Percentiles rank a stretch among this genome's conserved stretches.
Evolutionary conservation across 2,329 filamentous ascomycete species (phyloP).

Genomic region (Verticillium nonalfalfae): DNA sequence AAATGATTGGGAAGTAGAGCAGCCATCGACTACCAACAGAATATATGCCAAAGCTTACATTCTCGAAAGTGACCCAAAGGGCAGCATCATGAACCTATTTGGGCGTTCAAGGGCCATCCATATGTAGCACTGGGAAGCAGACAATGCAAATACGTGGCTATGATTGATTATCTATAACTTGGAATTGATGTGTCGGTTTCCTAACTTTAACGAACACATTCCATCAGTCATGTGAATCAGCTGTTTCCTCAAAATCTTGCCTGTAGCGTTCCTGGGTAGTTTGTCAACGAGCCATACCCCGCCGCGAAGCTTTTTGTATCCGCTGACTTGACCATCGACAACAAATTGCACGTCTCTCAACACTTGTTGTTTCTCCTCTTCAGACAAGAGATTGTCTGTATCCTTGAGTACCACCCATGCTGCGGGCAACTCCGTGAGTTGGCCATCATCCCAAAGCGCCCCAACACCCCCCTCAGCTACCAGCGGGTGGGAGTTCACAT

Average conservation of each 20-base stretch:
- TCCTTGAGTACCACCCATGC: conserved; percentile 28
- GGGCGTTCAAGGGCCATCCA: too few relatives aligned
- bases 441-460: conserved; percentile 26
- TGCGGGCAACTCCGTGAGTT: conserved; percentile 29
- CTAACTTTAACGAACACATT: conserved; percentile 18
- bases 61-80: too few relatives aligned
- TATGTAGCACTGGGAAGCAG: too few relatives aligned
- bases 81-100: too few relatives aligned
- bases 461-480: conserved; percentile 27
- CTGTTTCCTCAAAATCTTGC: conserved; percentile 23
- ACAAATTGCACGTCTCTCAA: conserved; percentile 22
- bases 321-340: conserved; percentile 28
- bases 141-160: too few relatives aligned
- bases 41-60: too few relatives aligned
- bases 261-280: conserved; percentile 28
- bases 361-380: conserved; percentile 3
- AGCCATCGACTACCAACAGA: too few relatives aligned
- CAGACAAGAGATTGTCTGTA: conserved; percentile 1
- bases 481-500: conserved; percentile 27
- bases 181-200: not conserved
- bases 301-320: conserved; percentile 33
- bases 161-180: conserved; percentile 5
- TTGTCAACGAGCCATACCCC: conserved; percentile 25
- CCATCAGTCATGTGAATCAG: conserved; percentile 18
- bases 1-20: too few relatives aligned